A percentile compares a stretch with the other conserved stretches of the same genome.
phyloP scores from a whole-genome alignment of 352 stramenopile genomes.

The Globisporangium recalcitrans region DNA sequence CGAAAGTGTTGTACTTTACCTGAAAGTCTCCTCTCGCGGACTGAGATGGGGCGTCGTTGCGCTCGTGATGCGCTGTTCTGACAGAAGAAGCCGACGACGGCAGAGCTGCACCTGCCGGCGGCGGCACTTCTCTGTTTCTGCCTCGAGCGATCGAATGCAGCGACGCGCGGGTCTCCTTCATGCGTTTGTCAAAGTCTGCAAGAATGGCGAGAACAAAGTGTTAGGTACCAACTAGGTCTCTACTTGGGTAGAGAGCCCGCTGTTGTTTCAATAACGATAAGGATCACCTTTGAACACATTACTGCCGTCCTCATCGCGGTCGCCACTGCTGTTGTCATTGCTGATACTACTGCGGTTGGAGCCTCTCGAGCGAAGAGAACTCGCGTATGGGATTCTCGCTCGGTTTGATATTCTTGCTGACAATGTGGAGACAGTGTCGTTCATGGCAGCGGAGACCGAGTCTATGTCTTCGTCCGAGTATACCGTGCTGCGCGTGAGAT shows the following conservation, averaged over 20 bases:
- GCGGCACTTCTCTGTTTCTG: slow-evolving; percentile 5
- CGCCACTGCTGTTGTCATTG: background rate
- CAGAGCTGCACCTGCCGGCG: background rate
- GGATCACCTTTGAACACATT: slow-evolving; percentile 25
- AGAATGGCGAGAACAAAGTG: background rate
- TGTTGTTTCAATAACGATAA: too few relatives aligned
- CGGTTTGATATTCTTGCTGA: background rate
- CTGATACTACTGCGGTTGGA: background rate
- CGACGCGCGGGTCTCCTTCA: slow-evolving; percentile 67
- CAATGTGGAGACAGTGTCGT: background rate
- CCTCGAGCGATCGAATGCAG: slow-evolving; percentile 47
- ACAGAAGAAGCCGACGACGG: background rate
- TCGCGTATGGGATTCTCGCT: background rate
- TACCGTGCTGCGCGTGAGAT: background rate
- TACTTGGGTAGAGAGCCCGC: too few relatives aligned
- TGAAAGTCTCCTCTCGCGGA: background rate
- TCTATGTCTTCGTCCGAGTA: background rate
- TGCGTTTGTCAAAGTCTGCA: slow-evolving; percentile 62
- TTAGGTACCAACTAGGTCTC: background rate
- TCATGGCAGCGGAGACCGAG: slow-evolving; percentile 2
- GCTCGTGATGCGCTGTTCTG: background rate
- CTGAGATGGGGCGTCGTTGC: background rate
- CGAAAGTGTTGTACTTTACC: background rate
- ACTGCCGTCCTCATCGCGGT: slow-evolving; percentile 7
- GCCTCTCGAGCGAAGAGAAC: background rate